phyloP scores from a whole-genome alignment of 441 rosid genomes.

The Geranium incanum region DNA sequence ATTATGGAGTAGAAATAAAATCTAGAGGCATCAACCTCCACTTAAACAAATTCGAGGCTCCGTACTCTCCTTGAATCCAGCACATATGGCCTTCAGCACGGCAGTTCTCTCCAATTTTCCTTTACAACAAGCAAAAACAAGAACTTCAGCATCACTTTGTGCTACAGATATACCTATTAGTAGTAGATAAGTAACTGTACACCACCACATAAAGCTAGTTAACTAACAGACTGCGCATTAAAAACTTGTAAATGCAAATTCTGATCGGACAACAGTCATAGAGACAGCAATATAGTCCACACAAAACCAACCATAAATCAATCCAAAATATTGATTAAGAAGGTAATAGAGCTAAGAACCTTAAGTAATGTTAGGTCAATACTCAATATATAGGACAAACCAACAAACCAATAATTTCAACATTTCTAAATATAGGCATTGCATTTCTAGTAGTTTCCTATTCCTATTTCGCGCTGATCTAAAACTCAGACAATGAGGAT shows the following conservation, averaged over 20 bases:
- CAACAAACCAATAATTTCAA: not conserved
- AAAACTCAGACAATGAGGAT: not conserved
- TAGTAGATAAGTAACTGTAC: not conserved
- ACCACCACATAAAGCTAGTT: not conserved
- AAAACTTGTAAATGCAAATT: not conserved
- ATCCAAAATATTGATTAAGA: not conserved
- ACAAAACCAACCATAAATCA: not conserved
- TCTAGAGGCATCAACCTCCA: conserved; percentile 33
- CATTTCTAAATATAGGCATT: not conserved
- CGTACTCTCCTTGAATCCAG: conserved; percentile 96
- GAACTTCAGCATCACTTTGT: not conserved
- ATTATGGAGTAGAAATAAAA: not conserved
- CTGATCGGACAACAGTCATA: not conserved
- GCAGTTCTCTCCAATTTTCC: conserved; percentile 90
- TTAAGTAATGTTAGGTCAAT: not conserved
- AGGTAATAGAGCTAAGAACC: not conserved
- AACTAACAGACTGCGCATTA: not conserved
- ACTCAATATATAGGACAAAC: not conserved
- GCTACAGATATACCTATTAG: no score
- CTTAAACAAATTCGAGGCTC: conserved; percentile 89
- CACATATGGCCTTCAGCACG: conserved; percentile 84
- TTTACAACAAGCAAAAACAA: conserved; percentile 21
- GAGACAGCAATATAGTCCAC: not conserved
- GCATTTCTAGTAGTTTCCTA: not conserved
- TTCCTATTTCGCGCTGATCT: not conserved